Conservation (phyloP, 2,329 filamentous ascomycete genomes). For the Trichoderma cornu-damae region DNA sequence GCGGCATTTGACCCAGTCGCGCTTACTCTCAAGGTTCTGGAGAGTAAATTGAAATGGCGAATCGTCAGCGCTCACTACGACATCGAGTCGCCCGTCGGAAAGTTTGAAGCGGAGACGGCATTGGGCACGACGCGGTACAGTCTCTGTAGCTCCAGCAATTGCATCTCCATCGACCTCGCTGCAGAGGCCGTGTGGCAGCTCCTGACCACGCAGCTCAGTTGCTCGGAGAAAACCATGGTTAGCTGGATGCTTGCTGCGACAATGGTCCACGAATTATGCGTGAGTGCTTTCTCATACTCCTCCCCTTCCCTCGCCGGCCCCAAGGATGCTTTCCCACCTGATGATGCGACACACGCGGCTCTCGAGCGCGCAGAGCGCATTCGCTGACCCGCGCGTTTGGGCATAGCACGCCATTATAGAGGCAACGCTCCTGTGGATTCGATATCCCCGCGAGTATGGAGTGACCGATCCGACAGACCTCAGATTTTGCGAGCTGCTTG, state of each 20-base stretch:
- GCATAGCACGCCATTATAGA: constrained; percentile 23
- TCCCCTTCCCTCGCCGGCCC: no score
- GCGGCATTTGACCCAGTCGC: not conserved
- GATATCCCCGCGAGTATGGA: constrained; percentile 20
- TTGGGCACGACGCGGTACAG: not conserved
- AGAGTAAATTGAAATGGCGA: not conserved
- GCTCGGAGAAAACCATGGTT: constrained; percentile 26
- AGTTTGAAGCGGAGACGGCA: not conserved
- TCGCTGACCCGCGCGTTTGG: not conserved
- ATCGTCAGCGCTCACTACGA: constrained; percentile 8
- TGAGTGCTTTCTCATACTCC: constrained; percentile 19
- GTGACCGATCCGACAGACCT: constrained; percentile 14
- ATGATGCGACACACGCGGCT: no score
- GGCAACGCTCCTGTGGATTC: constrained; percentile 20
- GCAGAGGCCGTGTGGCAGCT: constrained; percentile 27
- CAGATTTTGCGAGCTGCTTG: constrained; percentile 18
- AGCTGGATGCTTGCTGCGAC: constrained; percentile 23
- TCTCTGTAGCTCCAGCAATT: not conserved
- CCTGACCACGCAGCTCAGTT: constrained; percentile 23
- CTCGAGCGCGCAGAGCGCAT: not conserved
- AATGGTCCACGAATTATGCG: constrained; percentile 29
- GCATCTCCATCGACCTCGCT: constrained; percentile 11
- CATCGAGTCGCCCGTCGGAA: not conserved
- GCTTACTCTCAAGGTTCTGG: not conserved
- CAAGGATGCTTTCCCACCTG: no score